Conservation (phyloP, 805 yeast genomes). For the Candida dendrica region DNA sequence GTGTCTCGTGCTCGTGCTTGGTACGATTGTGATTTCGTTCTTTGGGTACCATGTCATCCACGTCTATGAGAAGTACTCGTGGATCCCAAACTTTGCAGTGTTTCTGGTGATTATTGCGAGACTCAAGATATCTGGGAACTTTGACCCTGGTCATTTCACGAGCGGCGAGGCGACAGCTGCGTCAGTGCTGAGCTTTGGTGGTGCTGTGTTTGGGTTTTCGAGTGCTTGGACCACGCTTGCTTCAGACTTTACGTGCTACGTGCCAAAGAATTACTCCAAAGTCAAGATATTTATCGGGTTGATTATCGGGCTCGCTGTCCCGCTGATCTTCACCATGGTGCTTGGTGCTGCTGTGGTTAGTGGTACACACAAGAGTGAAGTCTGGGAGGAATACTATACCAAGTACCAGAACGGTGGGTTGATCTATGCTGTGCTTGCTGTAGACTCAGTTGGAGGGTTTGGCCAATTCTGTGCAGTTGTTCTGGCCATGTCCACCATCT, state of each 20-base stretch:
- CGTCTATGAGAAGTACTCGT: constrained; percentile 73
- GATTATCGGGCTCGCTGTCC: constrained; percentile 54
- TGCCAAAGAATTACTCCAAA: constrained; percentile 58
- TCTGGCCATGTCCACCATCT: constrained; percentile 80
- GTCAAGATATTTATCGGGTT: constrained; percentile 58
- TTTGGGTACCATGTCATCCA: constrained; percentile 85
- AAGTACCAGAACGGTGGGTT: constrained; percentile 71
- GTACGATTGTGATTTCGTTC: constrained; percentile 67
- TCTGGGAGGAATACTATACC: constrained; percentile 44
- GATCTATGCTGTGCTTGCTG: constrained; percentile 68
- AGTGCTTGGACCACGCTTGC: constrained; percentile 94
- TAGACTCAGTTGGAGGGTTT: constrained; percentile 76
- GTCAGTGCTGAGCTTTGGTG: constrained; percentile 71
- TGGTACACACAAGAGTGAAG: constrained; percentile 42
- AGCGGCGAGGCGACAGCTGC: constrained; percentile 70
- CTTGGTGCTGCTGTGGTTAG: constrained; percentile 85
- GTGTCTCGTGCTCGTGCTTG: constrained; percentile 60
- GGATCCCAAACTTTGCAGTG: constrained; percentile 75
- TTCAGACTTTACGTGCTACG: constrained; percentile 86
- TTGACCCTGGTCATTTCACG: constrained; percentile 42
- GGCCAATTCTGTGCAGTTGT: constrained; percentile 87
- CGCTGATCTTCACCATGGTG: constrained; percentile 65
- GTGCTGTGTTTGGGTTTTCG: constrained; percentile 79
- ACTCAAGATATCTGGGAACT: constrained; percentile 58
- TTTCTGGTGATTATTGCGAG: constrained; percentile 77